phyloP scores from a whole-genome alignment of 495 filamentous ascomycete genomes.

The Penicillium pulvis region DNA sequence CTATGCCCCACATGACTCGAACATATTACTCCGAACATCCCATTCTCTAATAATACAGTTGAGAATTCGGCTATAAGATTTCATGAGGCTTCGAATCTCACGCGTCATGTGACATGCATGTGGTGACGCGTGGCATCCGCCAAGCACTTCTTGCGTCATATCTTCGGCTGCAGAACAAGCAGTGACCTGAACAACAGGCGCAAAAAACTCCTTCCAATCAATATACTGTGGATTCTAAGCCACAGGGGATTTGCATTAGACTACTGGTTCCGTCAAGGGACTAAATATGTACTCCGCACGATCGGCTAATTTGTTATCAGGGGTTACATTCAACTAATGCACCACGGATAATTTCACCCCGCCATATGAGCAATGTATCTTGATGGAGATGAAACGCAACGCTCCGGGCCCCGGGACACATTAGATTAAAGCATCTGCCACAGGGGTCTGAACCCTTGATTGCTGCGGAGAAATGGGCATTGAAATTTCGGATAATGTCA shows the following conservation, averaged over 20 bases:
- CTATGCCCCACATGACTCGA: neutral
- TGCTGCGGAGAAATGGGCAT: neutral
- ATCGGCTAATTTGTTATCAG: neutral
- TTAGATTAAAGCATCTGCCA: neutral
- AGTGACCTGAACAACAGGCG: neutral
- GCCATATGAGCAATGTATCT: neutral
- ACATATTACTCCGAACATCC: neutral
- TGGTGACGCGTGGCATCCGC: neutral
- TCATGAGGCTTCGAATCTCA: neutral
- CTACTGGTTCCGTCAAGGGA: no score
- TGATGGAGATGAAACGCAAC: neutral
- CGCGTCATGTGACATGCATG: neutral
- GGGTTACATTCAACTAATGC: neutral
- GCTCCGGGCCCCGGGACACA: neutral
- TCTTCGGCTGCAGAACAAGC: neutral
- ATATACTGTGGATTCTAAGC: neutral
- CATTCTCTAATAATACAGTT: no score
- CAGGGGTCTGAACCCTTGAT: neutral
- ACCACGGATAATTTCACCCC: neutral
- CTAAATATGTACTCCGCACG: no score
- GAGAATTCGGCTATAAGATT: no score
- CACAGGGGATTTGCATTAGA: neutral
- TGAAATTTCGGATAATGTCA: neutral
- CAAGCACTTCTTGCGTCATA: neutral
- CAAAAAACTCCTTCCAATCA: neutral